phyloP scores from a whole-genome alignment of 2,329 filamentous ascomycete genomes.

The Colletotrichum sp. region DNA sequence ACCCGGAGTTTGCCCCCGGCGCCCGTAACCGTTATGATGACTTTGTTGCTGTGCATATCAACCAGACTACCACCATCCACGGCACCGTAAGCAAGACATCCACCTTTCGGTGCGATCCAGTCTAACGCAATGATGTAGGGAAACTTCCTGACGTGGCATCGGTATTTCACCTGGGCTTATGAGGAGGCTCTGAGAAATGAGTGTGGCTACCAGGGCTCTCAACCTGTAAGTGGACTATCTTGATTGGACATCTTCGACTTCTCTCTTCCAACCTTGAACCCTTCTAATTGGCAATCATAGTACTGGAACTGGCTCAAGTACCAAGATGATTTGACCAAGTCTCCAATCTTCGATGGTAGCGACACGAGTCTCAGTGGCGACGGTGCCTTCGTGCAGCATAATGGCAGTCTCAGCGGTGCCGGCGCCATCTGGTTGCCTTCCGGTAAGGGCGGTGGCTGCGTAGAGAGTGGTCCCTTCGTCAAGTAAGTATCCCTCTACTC shows the following conservation, averaged over 20 bases:
- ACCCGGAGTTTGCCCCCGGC: constrained; percentile 6
- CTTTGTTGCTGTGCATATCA: constrained; percentile 24
- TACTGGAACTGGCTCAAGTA: constrained; percentile 43
- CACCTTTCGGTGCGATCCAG: fast-evolving
- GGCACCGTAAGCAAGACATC: neutral
- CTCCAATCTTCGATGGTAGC: constrained; percentile 44
- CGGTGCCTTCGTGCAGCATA: constrained; percentile 34
- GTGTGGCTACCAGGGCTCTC: constrained; percentile 19
- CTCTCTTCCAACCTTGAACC: neutral
- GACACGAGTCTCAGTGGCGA: constrained; percentile 42
- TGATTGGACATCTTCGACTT: neutral
- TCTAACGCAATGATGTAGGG: neutral
- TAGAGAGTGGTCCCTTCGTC: constrained; percentile 35
- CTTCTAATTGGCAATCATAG: neutral
- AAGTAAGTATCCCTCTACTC: constrained; percentile 23
- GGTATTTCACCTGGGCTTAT: constrained; percentile 20
- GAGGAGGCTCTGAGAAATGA: constrained; percentile 22
- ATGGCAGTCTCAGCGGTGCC: constrained; percentile 23
- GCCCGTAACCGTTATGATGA: constrained; percentile 21
- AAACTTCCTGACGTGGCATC: constrained; percentile 23
- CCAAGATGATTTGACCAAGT: constrained; percentile 30
- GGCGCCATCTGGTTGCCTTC: constrained; percentile 34
- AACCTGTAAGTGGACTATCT: constrained; percentile 9
- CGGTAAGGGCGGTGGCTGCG: constrained; percentile 39
- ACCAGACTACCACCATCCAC: constrained; percentile 12